These are phyloP conservation scores for Nephelium lappaceum DNA, from an alignment of 345 rosid species.

Conservation along the genomic window DNA sequence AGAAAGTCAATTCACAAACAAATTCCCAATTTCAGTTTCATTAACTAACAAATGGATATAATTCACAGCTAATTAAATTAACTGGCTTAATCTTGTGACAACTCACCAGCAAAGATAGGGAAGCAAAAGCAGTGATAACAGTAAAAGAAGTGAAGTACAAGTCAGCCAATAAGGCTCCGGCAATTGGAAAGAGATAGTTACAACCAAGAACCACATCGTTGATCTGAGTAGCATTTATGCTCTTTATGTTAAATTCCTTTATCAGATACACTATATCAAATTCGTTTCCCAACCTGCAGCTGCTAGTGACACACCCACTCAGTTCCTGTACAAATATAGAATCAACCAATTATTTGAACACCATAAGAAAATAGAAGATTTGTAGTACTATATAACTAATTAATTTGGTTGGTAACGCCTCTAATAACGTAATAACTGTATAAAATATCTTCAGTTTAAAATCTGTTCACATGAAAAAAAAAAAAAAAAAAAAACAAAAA, in stretches of 20 bases:
- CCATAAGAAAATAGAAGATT: too few relatives aligned
- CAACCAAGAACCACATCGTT: constrained; percentile 7
- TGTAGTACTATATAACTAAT: too few relatives aligned
- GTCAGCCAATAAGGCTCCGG: constrained; percentile 32
- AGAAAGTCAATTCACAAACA: too few relatives aligned
- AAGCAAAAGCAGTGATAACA: constrained; percentile 21
- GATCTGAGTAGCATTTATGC: constrained; percentile 16
- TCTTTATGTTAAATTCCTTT: constrained; percentile 8
- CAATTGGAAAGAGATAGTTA: constrained; percentile 19
- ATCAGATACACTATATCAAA: constrained; percentile 17
- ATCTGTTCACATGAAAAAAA: not conserved
- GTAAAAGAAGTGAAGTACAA: constrained; percentile 25
- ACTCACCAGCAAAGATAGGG: constrained; percentile 28
- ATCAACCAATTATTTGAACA: too few relatives aligned
- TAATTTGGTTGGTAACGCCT: too few relatives aligned
- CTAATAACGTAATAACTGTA: too few relatives aligned
- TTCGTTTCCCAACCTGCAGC: not conserved
- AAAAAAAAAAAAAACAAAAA: not conserved
- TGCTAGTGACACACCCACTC: constrained; percentile 4
- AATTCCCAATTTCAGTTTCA: too few relatives aligned
- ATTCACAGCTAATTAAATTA: too few relatives aligned
- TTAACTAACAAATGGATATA: too few relatives aligned
- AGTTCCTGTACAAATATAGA: not conserved
- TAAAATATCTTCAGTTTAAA: too few relatives aligned
- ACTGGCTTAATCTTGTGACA: too few relatives aligned